A percentile compares a stretch with the other conserved stretches of the same genome.
phyloP scores from a whole-genome alignment of 1,284 basidiomycete species.

The Ganoderma sinense region DNA sequence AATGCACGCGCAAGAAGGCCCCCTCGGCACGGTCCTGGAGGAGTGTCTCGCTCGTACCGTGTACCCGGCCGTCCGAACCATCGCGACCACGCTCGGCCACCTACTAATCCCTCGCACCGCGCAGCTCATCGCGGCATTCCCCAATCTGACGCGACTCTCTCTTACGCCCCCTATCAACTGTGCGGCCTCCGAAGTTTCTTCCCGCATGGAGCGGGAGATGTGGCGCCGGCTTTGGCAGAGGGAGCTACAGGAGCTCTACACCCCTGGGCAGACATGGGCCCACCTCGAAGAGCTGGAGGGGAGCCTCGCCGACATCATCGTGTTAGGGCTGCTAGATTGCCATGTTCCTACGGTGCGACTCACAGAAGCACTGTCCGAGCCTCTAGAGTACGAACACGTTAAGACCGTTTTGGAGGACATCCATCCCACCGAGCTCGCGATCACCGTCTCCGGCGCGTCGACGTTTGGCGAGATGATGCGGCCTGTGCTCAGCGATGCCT shows the following conservation, averaged over 20 bases:
- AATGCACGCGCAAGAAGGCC: background rate
- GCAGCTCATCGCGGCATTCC: slow-evolving; percentile 19
- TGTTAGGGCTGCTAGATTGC: background rate
- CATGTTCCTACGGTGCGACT: background rate
- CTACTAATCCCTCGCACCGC: slow-evolving; percentile 17
- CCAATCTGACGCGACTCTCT: slow-evolving; percentile 17
- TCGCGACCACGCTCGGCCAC: slow-evolving; percentile 4
- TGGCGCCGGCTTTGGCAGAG: background rate
- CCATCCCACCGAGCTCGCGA: background rate
- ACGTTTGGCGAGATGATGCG: background rate
- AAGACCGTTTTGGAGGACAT: background rate
- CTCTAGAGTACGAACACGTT: background rate
- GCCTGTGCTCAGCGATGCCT: background rate
- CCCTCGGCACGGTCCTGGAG: too few relatives aligned
- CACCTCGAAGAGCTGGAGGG: background rate
- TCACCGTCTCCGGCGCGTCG: background rate
- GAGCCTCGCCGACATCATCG: background rate
- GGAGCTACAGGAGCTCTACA: background rate
- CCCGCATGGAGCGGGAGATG: background rate
- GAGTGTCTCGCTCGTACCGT: slow-evolving; percentile 11
- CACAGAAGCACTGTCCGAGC: background rate
- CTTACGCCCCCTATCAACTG: background rate
- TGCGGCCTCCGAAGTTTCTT: background rate
- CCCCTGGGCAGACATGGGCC: background rate
- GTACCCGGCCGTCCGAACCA: slow-evolving; percentile 16